phyloP scores from a whole-genome alignment of 2,329 filamentous ascomycete genomes.

The Nectriaceae sp. region DNA sequence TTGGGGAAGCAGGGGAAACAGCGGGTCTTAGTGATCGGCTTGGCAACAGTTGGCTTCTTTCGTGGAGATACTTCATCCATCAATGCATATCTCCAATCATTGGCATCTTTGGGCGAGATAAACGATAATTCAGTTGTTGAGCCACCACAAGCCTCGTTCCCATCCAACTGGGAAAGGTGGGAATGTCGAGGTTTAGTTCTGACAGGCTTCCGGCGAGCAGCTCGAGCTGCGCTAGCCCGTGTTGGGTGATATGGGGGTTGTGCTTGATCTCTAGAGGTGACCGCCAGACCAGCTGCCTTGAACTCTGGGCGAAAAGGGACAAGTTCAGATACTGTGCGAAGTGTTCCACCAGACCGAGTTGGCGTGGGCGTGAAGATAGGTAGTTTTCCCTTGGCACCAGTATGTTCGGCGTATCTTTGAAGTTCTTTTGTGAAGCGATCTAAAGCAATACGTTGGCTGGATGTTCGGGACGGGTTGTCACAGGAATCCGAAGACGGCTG shows the following conservation, averaged over 20 bases:
- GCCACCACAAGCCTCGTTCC: slow-evolving; percentile 25
- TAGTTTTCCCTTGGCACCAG: slow-evolving; percentile 39
- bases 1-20: slow-evolving; percentile 32
- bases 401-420: slow-evolving; percentile 33
- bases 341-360: slow-evolving; percentile 43
- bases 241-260: slow-evolving; percentile 14
- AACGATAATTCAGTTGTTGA: slow-evolving; percentile 36
- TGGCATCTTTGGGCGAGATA: slow-evolving; percentile 28
- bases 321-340: slow-evolving; percentile 54
- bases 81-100: slow-evolving; percentile 37
- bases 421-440: slow-evolving; percentile 37
- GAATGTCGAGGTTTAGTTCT: slow-evolving; percentile 3
- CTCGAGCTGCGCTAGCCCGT: slow-evolving; percentile 13
- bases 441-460: slow-evolving; percentile 45
- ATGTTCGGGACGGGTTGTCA: slow-evolving; percentile 40
- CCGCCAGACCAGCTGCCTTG: slow-evolving; percentile 53
- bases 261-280: slow-evolving; percentile 53
- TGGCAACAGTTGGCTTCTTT: slow-evolving; percentile 15
- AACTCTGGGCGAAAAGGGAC: slow-evolving; percentile 57
- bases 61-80: slow-evolving; percentile 31
- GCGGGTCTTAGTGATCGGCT: slow-evolving; percentile 12
- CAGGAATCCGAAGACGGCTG: slow-evolving; percentile 2
- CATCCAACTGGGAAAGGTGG: slow-evolving; percentile 32
- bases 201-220: slow-evolving; percentile 4
- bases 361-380: slow-evolving; percentile 42